Conservation (phyloP, 495 filamentous ascomycete species). For the Lichina pygmaea region DNA sequence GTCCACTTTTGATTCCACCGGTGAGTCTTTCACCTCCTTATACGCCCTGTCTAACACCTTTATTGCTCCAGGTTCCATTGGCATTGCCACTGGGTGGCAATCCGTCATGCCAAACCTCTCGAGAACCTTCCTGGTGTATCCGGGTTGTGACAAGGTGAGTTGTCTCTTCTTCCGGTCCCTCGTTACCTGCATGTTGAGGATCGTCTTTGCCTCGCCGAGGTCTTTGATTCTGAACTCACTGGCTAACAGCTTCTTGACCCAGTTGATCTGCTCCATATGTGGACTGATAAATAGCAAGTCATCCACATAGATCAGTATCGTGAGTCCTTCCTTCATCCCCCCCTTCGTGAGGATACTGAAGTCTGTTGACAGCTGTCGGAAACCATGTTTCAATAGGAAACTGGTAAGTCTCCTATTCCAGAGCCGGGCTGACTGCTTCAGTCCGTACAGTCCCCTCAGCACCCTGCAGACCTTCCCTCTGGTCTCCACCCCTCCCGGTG, state of each 20-base stretch:
- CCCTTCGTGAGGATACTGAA: conserved; percentile 1
- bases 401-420: conserved; percentile 3
- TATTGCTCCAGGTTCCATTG: neutral
- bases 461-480: neutral
- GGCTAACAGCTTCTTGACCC: neutral
- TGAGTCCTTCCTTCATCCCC: neutral
- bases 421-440: conserved; percentile 6
- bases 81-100: neutral
- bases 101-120: neutral
- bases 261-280: neutral
- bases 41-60: neutral
- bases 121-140: neutral
- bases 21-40: neutral
- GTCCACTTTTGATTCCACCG: neutral
- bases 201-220: neutral
- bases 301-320: conserved; percentile 6
- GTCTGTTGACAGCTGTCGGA: conserved; percentile 1
- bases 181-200: neutral
- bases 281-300: conserved; percentile 4
- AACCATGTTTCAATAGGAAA: conserved; percentile 3
- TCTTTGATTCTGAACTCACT: conserved; percentile 1
- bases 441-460: conserved; percentile 5
- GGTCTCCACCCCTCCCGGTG: neutral
- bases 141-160: neutral
- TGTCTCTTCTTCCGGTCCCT: neutral